Evolutionary conservation across 768 basidiomycete species (phyloP).

Genomic region (Suillus ampliporus): DNA sequence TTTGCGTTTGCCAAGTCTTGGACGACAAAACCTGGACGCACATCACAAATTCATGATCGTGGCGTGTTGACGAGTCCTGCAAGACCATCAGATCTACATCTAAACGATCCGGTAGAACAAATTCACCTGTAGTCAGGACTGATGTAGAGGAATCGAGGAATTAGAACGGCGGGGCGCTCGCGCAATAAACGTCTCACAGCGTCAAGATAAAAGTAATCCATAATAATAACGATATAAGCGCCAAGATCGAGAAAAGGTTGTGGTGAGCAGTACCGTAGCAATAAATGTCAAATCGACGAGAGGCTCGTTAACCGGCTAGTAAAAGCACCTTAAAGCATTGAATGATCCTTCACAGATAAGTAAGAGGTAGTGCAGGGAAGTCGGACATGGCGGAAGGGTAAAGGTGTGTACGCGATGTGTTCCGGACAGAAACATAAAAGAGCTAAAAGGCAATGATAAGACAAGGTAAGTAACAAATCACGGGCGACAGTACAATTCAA

Average conservation of each 20-base stretch:
- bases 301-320: slow-evolving; percentile 41
- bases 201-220: neutral
- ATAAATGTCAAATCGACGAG: slow-evolving; percentile 27
- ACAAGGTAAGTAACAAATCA: slow-evolving; percentile 28
- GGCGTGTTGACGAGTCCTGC: slow-evolving; percentile 68
- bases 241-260: slow-evolving; percentile 1
- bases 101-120: neutral
- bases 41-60: slow-evolving; percentile 78
- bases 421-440: slow-evolving; percentile 25
- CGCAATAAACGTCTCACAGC: neutral
- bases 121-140: slow-evolving; percentile 90
- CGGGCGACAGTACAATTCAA: slow-evolving; percentile 25
- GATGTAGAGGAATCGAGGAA: slow-evolving; percentile 8
- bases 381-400: slow-evolving; percentile 18
- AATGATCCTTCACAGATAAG: slow-evolving; percentile 25
- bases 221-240: neutral
- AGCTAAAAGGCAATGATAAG: slow-evolving; percentile 23
- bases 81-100: slow-evolving; percentile 7
- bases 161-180: neutral
- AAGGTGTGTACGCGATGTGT: slow-evolving; percentile 19
- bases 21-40: too few relatives aligned
- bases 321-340: slow-evolving; percentile 27
- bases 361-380: slow-evolving; percentile 10
- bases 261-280: neutral
- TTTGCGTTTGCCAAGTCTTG: too few relatives aligned